These are phyloP conservation scores for Chaetomiaceae sp. DNA, from an alignment of 2,329 filamentous ascomycete genomes.

Conservation along the genomic window DNA sequence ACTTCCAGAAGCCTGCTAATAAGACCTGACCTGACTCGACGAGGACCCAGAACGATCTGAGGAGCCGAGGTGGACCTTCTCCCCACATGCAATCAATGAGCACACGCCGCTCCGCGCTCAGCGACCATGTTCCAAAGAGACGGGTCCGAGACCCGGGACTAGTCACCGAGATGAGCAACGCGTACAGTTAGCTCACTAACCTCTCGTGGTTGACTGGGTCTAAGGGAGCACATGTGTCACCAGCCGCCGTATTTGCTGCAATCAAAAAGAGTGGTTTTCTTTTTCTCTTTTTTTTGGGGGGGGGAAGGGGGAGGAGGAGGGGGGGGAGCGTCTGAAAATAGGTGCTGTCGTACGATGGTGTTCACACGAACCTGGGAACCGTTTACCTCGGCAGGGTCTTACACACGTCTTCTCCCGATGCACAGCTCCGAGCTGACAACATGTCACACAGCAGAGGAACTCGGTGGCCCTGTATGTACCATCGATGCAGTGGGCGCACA, in stretches of 20 bases:
- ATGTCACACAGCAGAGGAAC: neutral
- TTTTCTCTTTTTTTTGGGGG: too few species aligned
- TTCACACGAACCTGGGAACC: neutral
- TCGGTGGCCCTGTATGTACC: neutral
- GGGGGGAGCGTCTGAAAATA: conserved; percentile 20
- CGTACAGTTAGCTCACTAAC: neutral
- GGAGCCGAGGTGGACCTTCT: conserved; percentile 10
- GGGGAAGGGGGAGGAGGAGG: too few species aligned
- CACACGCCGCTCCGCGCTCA: neutral
- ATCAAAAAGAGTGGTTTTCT: conserved; percentile 12
- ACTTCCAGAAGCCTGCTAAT: conserved; percentile 22
- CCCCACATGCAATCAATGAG: conserved; percentile 12
- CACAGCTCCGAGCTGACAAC: conserved; percentile 6
- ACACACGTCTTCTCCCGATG: neutral
- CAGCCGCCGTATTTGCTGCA: conserved; percentile 20
- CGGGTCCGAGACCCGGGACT: conserved; percentile 3
- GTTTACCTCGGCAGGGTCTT: neutral
- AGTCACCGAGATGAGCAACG: conserved; percentile 3
- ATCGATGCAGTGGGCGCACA: neutral
- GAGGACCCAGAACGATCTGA: conserved; percentile 9
- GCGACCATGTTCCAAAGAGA: neutral
- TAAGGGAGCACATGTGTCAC: conserved; percentile 15
- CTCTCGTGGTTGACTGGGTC: neutral
- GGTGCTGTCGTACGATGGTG: conserved; percentile 22
- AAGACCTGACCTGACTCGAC: conserved; percentile 10